These are phyloP conservation scores for Crithidia acanthocephali DNA, from an alignment of 208 protist genomes.

Conservation along the genomic window DNA sequence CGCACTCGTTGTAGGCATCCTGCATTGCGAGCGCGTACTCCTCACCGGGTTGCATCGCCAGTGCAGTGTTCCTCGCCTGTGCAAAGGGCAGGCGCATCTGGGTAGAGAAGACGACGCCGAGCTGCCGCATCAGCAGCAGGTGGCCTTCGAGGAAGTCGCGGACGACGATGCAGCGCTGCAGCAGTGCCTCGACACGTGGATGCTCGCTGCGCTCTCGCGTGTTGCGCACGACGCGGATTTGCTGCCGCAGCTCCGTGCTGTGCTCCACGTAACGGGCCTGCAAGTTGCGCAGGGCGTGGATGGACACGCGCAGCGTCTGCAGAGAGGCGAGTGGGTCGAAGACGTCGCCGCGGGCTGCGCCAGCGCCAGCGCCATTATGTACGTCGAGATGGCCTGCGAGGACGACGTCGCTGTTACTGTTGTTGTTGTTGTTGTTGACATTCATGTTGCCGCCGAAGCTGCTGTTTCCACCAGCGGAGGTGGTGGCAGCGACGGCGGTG, in stretches of 20 bases:
- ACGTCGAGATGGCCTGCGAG: not conserved
- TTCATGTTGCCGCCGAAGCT: not conserved
- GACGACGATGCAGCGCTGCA: conserved; percentile 43
- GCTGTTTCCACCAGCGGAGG: not conserved
- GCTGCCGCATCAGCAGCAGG: conserved; percentile 52
- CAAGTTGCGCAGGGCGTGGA: conserved; percentile 43
- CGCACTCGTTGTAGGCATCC: conserved; percentile 54
- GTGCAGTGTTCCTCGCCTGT: conserved; percentile 3
- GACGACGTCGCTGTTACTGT: not conserved
- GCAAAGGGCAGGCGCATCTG: conserved; percentile 25
- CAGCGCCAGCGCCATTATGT: not conserved
- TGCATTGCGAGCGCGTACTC: conserved; percentile 46
- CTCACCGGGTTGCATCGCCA: conserved; percentile 29
- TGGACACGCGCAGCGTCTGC: conserved; percentile 40
- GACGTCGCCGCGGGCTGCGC: not conserved
- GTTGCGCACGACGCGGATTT: conserved; percentile 32
- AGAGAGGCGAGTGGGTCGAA: conserved; percentile 27
- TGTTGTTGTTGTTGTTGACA: not conserved
- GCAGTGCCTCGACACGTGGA: conserved; percentile 47
- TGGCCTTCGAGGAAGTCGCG: conserved; percentile 57
- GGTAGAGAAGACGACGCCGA: conserved; percentile 50
- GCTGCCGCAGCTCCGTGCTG: conserved; percentile 34
- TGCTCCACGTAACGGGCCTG: conserved; percentile 49
- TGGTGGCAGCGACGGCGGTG: conserved; percentile 3
- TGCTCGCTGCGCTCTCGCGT: conserved; percentile 34